phyloP scores from a whole-genome alignment of 179 eudicot species.

The Kewa caespitosa region DNA sequence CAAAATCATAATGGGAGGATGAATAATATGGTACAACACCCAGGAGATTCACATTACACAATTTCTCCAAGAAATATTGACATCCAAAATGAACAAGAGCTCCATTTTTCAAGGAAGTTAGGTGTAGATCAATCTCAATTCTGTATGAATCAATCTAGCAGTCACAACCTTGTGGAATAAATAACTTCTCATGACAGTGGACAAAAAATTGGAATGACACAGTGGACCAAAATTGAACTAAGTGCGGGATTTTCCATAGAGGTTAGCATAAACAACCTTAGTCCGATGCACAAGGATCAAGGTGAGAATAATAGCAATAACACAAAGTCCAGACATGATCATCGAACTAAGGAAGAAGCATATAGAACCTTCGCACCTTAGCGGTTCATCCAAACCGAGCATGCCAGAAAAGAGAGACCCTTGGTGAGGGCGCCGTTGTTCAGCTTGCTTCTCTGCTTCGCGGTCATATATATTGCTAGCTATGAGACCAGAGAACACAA shows the following conservation, averaged over 20 bases:
- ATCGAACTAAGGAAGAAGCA: slow-evolving; percentile 79
- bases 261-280: slow-evolving; percentile 63
- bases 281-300: slow-evolving; percentile 79
- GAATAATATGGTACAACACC: slow-evolving; percentile 21
- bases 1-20: slow-evolving; percentile 7
- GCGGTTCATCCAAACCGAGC: slow-evolving; percentile 52
- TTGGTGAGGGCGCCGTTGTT: slow-evolving; percentile 25
- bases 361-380: slow-evolving; percentile 71
- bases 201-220: background rate
- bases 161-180: slow-evolving; percentile 1
- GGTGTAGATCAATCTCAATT: background rate
- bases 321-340: slow-evolving; percentile 76
- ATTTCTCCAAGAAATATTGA: slow-evolving; percentile 10
- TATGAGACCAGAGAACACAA: slow-evolving; percentile 47
- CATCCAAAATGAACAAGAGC: slow-evolving; percentile 11
- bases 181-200: too few species aligned
- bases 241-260: slow-evolving; percentile 66
- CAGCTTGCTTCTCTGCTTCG: slow-evolving; percentile 59
- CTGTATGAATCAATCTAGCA: slow-evolving; percentile 3
- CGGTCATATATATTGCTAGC: slow-evolving; percentile 52
- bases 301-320: slow-evolving; percentile 62
- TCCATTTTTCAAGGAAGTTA: background rate
- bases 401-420: slow-evolving; percentile 28
- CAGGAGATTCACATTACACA: slow-evolving; percentile 15
- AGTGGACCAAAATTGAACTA: slow-evolving; percentile 21